Conservation (phyloP, 139 green algal genomes). For the Ettlia oleoabundans region DNA sequence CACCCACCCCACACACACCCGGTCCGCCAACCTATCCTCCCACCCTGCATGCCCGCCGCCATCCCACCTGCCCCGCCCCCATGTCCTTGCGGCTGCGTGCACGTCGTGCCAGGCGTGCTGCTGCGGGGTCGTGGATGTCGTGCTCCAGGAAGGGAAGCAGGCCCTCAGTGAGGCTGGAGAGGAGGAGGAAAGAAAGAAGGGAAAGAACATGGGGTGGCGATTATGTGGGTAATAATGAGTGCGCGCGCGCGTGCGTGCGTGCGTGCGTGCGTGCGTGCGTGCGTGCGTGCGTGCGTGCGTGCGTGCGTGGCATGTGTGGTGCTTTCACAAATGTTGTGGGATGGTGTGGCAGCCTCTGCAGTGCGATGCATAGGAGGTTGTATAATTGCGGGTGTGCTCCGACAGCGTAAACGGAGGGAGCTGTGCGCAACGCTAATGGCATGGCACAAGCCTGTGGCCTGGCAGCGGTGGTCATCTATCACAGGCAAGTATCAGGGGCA, state of each 20-base stretch:
- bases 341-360: no score
- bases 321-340: no score
- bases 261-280: not conserved
- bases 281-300: no score
- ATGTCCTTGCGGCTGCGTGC: constrained; percentile 51
- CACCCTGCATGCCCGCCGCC: not conserved
- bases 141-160: constrained; percentile 89
- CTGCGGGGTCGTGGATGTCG: constrained; percentile 64
- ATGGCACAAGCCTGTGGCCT: not conserved
- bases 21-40: no score
- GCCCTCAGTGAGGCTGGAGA: constrained; percentile 69
- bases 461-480: not conserved
- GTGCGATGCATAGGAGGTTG: not conserved
- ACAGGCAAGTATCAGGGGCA: no score
- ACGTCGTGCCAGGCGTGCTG: constrained; percentile 39
- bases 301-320: no score
- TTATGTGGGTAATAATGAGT: not conserved
- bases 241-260: no score
- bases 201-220: not conserved
- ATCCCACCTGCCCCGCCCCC: no score
- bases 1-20: no score
- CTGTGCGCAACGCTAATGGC: not conserved
- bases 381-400: no score
- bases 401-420: not conserved
- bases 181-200: not conserved